These are phyloP conservation scores for Globisporangium splendens DNA, from an alignment of 352 stramenopile genomes.

Conservation along the genomic window DNA sequence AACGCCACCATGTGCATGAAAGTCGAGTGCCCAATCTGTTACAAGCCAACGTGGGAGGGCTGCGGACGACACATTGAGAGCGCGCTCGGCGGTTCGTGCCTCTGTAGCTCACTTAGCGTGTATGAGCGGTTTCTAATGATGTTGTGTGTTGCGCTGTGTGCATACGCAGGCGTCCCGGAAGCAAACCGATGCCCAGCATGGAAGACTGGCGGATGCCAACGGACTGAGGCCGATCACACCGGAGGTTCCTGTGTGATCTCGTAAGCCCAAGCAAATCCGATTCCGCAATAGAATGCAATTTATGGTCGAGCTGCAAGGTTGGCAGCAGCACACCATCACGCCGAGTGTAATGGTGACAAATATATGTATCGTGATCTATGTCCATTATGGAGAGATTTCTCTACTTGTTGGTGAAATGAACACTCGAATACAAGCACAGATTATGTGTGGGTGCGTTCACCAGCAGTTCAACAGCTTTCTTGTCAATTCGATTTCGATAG, in stretches of 20 bases:
- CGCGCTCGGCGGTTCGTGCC: constrained; percentile 33
- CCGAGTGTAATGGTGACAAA: no score
- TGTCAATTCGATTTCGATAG: no score
- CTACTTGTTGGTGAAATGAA: no score
- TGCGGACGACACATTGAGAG: constrained; percentile 58
- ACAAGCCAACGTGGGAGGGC: constrained; percentile 60
- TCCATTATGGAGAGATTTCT: no score
- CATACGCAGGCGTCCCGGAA: constrained; percentile 30
- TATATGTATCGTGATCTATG: no score
- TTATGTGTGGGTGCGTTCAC: no score
- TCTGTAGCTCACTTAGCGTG: neutral
- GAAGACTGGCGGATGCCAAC: constrained; percentile 33
- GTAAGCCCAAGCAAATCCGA: neutral
- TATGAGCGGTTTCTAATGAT: neutral
- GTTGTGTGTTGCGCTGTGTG: neutral
- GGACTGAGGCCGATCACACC: neutral
- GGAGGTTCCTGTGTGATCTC: neutral
- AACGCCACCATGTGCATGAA: constrained; percentile 45
- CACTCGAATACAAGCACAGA: no score
- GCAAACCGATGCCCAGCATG: constrained; percentile 47
- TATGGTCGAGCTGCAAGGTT: no score
- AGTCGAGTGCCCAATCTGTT: constrained; percentile 49
- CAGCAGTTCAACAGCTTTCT: no score
- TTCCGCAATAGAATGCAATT: no score
- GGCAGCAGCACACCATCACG: no score